Base-by-base conservation (phyloP, 228 moss, liverwort and hornwort species). In the Sphagnum magellanicum region DNA sequence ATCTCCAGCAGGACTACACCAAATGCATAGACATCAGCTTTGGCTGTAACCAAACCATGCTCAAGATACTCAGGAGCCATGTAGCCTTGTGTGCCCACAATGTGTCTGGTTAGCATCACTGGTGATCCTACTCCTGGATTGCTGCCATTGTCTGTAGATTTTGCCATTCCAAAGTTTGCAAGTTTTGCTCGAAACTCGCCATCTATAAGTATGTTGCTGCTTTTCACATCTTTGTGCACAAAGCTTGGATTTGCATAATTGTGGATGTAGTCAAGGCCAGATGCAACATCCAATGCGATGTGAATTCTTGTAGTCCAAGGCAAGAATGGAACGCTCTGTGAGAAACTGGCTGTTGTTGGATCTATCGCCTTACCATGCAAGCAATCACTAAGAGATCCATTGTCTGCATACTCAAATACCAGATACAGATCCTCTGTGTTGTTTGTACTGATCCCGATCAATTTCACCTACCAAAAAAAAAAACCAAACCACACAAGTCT, bases 161-260 rank as follows among this genome's bases (percentile, higher is more conserved):
- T 88, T 4, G 92, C 92, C 92, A 92, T 84, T 5, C 90, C 92
- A 70, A 92, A 88, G 62, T 92, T 92, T 14, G 90, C 90, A 60
- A 92, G 82, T 69, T 90, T 92, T 10, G 92, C 90, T 49, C 86
- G 88, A 66, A 92, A 90, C n/a, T 71, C 71, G 4, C 67, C 50
- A 61, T 92, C 90, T 5, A 92, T 80, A 8, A 92, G 74, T 6
- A 92, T 86, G 63, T 92, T 92, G 79, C 82, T 82, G 78, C 77
- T 78, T 68, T 92, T 92, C 63, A 92, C 86, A 70, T 88, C 90
- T 79, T 92, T 92, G 84, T 92, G 92, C n/a, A 92, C 86, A 60
- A 88, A 81, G 64, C 84, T 84, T 4, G 92, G 90, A 9, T 82
- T 88, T 0, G 84, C 79, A 67, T 92, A 92, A 63, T 90, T 90